phyloP scores from a whole-genome alignment of 2,329 filamentous ascomycete species.

The Stagonosporopsis chrysanthemi region DNA sequence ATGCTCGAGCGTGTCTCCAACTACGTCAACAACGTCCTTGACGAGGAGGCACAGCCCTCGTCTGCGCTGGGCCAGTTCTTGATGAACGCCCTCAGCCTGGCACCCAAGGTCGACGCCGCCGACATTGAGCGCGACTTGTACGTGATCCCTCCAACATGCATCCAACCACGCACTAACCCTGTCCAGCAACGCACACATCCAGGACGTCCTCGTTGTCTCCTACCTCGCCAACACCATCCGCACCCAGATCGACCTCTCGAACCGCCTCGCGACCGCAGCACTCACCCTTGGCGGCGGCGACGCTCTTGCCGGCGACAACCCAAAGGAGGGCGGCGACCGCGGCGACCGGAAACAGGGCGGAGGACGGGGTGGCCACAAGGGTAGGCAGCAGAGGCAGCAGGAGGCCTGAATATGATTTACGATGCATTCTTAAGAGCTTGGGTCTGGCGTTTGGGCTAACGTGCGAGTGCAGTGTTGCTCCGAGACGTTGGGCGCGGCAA shows the following conservation, averaged over 20 bases:
- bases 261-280: conserved; percentile 78
- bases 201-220: conserved; percentile 97
- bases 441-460: conserved; percentile 32
- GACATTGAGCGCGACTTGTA: conserved; percentile 96
- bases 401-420: conserved; percentile 40
- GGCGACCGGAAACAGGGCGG: conserved; percentile 27
- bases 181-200: conserved; percentile 92
- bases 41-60: conserved; percentile 89
- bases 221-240: conserved; percentile 99
- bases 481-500: conserved; percentile 12
- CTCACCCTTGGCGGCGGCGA: conserved; percentile 57
- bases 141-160: conserved; percentile 36
- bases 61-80: conserved; percentile 94
- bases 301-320: conserved; percentile 44
- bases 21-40: conserved; percentile 91
- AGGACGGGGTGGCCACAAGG: conserved; percentile 42
- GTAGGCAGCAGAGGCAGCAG: conserved; percentile 44
- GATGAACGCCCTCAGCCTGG: conserved; percentile 89
- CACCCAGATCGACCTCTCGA: conserved; percentile 97
- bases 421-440: conserved; percentile 27
- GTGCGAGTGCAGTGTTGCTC: conserved; percentile 20
- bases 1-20: conserved; percentile 90
- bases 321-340: conserved; percentile 44
- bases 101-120: conserved; percentile 89
- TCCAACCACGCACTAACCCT: conserved; percentile 36